Percentiles rank a stretch among this genome's conserved stretches.
These are phyloP conservation scores for Bretschneidera sinensis DNA, from an alignment of 345 rosid species.

Conservation along the genomic window DNA sequence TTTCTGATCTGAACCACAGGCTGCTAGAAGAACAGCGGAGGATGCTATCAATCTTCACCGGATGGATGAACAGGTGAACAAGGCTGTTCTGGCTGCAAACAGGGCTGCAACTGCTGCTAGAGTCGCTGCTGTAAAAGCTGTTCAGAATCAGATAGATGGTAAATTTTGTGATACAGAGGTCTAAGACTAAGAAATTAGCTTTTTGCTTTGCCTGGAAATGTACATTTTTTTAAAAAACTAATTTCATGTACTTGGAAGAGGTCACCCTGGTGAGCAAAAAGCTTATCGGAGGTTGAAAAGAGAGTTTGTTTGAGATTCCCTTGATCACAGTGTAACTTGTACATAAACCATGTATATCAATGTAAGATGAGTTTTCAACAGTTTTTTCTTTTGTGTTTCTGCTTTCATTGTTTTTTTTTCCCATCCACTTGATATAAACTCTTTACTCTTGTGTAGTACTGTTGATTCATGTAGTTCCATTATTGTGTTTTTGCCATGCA, in stretches of 20 bases:
- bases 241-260: constrained; percentile 22
- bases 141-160: constrained; percentile 85
- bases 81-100: constrained; percentile 64
- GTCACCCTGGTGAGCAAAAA: constrained; percentile 41
- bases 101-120: constrained; percentile 93
- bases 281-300: constrained; percentile 46
- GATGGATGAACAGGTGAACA: constrained; percentile 78
- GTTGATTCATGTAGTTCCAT: constrained; percentile 14
- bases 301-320: constrained; percentile 14
- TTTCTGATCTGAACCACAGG: constrained; percentile 32
- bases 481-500: constrained; percentile 16
- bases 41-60: constrained; percentile 51
- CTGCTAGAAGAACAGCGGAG: constrained; percentile 73
- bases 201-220: constrained; percentile 19
- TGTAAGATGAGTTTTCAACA: constrained; percentile 27
- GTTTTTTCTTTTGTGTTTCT: neutral
- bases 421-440: neutral
- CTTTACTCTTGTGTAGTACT: constrained; percentile 21
- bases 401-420: no score
- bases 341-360: constrained; percentile 40
- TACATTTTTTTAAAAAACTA: constrained; percentile 33
- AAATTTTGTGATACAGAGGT: constrained; percentile 70
- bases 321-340: constrained; percentile 40
- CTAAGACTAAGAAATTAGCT: constrained; percentile 12
- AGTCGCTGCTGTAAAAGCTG: constrained; percentile 93